Evolutionary conservation across 1,139 yeast species (phyloP).

Genomic region (Saccharomyces hybrid): DNA sequence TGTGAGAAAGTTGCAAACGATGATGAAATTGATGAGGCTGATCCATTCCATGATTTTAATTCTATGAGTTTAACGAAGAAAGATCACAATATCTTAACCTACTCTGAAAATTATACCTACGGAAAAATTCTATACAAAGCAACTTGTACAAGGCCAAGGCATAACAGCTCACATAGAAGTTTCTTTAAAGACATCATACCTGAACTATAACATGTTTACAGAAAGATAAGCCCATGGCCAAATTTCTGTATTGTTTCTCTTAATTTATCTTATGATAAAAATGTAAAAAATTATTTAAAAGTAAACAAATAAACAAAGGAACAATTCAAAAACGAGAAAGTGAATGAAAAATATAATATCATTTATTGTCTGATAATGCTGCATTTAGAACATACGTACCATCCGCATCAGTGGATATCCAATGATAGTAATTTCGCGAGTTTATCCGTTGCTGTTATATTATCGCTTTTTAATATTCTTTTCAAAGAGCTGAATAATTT

Average conservation of each 20-base stretch:
- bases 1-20: conserved; percentile 31
- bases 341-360: neutral
- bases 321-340: neutral
- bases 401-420: neutral
- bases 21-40: conserved; percentile 36
- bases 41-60: conserved; percentile 82
- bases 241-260: neutral
- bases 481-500: neutral
- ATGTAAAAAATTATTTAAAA: neutral
- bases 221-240: neutral
- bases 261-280: neutral
- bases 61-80: conserved; percentile 84
- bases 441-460: conserved; percentile 4
- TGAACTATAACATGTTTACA: neutral
- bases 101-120: conserved; percentile 47
- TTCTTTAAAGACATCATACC: conserved; percentile 34
- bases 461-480: neutral
- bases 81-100: conserved; percentile 42
- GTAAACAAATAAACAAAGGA: neutral
- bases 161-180: conserved; percentile 31
- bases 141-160: conserved; percentile 33
- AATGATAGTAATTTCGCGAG: conserved; percentile 8
- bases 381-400: neutral
- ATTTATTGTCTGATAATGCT: neutral
- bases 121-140: conserved; percentile 65